Percentiles rank a stretch among this genome's conserved stretches.
phyloP scores from a whole-genome alignment of 805 yeast species.

The Wickerhamomyces bovis region DNA sequence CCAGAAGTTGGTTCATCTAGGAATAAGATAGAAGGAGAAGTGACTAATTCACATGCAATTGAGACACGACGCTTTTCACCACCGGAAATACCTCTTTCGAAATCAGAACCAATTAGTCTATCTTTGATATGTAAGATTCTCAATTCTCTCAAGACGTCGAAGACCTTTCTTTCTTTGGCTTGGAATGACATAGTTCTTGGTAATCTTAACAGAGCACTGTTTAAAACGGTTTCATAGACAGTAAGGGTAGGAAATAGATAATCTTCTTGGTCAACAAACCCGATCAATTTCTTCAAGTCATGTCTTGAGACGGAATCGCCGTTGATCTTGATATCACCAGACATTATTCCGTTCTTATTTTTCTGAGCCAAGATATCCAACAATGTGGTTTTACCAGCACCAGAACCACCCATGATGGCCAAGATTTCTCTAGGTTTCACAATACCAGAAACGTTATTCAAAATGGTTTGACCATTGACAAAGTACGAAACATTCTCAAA shows the following conservation, averaged over 20 bases:
- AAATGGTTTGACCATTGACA: slow-evolving; percentile 46
- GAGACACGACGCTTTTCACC: slow-evolving; percentile 91
- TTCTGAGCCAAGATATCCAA: slow-evolving; percentile 89
- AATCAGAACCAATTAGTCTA: slow-evolving; percentile 81
- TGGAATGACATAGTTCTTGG: slow-evolving; percentile 73
- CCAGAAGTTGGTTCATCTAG: slow-evolving; percentile 96
- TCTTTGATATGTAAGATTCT: slow-evolving; percentile 81
- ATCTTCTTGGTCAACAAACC: slow-evolving; percentile 97
- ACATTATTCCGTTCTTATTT: slow-evolving; percentile 63
- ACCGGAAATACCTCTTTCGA: slow-evolving; percentile 87
- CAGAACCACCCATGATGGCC: slow-evolving; percentile 98
- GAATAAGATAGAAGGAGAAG: slow-evolving; percentile 77
- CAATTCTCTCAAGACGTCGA: slow-evolving; percentile 79
- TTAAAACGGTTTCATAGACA: slow-evolving; percentile 90
- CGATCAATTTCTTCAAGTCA: slow-evolving; percentile 63
- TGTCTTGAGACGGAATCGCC: slow-evolving; percentile 43
- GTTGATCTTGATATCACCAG: slow-evolving; percentile 70
- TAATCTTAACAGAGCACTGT: slow-evolving; percentile 82
- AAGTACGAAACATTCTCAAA: slow-evolving; percentile 68
- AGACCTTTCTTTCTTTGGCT: slow-evolving; percentile 72
- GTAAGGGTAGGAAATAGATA: slow-evolving; percentile 86
- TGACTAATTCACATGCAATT: slow-evolving; percentile 88
- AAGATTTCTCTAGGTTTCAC: slow-evolving; percentile 84
- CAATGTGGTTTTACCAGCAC: slow-evolving; percentile 95
- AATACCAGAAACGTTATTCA: slow-evolving; percentile 63